These are phyloP conservation scores for Pinus tabuliformis DNA, from an alignment of 75 land plant genomes.

Conservation along the genomic window DNA sequence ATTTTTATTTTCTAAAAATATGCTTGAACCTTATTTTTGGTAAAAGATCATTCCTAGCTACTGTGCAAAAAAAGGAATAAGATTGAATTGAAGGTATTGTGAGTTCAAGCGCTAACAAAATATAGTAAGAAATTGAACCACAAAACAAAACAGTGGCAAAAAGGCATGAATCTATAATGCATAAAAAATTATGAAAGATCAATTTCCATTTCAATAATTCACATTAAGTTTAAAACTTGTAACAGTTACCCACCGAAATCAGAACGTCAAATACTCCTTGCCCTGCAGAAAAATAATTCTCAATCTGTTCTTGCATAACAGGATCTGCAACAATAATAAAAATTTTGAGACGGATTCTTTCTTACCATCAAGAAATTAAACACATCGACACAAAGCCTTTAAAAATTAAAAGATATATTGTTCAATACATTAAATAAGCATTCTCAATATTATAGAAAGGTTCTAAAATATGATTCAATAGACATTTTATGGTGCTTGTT, in stretches of 20 bases:
- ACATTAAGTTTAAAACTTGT: not conserved
- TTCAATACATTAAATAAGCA: too few species aligned
- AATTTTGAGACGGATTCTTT: not conserved
- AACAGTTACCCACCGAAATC: constrained; percentile 22
- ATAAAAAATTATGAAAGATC: not conserved
- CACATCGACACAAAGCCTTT: too few species aligned
- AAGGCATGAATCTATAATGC: too few species aligned
- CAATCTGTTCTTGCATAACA: constrained; percentile 33
- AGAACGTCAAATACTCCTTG: constrained; percentile 37
- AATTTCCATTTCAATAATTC: not conserved
- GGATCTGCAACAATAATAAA: constrained; percentile 15
- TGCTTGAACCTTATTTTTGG: not conserved
- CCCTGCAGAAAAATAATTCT: constrained; percentile 23
- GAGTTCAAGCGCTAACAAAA: not conserved
- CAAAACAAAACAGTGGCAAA: not conserved
- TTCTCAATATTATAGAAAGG: too few species aligned
- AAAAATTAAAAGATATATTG: too few species aligned
- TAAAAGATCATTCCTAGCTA: not conserved
- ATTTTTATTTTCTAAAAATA: not conserved
- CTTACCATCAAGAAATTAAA: not conserved
- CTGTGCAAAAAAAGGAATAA: too few species aligned
- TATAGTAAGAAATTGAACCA: not conserved
- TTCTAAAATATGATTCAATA: too few species aligned
- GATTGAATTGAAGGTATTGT: not conserved
- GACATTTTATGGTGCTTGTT: too few species aligned